Conservation (phyloP, 495 filamentous ascomycete genomes). For the Daldinia bambusicola region DNA sequence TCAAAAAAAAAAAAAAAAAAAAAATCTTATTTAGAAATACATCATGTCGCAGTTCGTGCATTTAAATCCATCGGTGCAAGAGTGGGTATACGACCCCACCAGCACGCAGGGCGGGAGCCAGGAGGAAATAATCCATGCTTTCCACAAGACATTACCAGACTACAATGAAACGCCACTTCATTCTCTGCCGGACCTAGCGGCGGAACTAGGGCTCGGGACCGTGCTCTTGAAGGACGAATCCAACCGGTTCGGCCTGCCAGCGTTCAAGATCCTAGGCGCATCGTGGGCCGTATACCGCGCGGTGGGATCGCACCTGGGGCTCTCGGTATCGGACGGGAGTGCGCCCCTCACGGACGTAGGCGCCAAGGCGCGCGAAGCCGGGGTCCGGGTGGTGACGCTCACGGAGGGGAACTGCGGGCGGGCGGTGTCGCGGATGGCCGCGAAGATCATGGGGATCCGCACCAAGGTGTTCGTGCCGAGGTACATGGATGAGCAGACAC, state of each 20-base stretch:
- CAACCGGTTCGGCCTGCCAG: constrained; percentile 66
- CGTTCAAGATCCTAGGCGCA: constrained; percentile 81
- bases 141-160: constrained; percentile 62
- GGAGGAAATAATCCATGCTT: constrained; percentile 41
- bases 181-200: constrained; percentile 60
- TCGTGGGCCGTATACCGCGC: constrained; percentile 72
- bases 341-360: constrained; percentile 50
- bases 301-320: constrained; percentile 54
- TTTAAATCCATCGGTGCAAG: constrained; percentile 33
- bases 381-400: constrained; percentile 60
- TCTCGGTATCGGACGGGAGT: constrained; percentile 49
- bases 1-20: background rate
- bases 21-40: too few relatives aligned
- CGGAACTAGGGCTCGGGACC: constrained; percentile 62
- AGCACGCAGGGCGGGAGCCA: constrained; percentile 11
- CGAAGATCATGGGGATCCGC: constrained; percentile 58
- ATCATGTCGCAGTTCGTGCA: constrained; percentile 41
- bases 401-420: constrained; percentile 78
- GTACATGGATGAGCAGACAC: constrained; percentile 63
- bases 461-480: constrained; percentile 66
- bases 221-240: constrained; percentile 69
- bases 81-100: constrained; percentile 32
- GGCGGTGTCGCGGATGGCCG: constrained; percentile 70
- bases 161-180: constrained; percentile 64
- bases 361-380: constrained; percentile 45